Evolutionary conservation across 345 rosid species (phyloP).

Genomic region (Mallotus nudiflorus): DNA sequence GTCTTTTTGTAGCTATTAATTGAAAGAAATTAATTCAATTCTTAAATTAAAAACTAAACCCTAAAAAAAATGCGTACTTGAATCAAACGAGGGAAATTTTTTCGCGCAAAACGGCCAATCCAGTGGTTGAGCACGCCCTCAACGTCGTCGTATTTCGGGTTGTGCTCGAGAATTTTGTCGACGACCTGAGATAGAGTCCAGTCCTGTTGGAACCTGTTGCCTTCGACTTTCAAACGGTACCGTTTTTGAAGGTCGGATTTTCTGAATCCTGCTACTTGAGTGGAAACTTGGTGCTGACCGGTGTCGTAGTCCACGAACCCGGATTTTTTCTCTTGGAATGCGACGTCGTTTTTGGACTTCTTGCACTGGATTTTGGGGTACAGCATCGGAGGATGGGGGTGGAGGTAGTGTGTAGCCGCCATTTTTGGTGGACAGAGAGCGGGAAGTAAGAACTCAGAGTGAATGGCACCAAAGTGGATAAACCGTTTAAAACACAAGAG

Average conservation of each 20-base stretch:
- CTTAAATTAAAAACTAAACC: neutral
- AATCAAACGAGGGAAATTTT: constrained; percentile 71
- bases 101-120: constrained; percentile 82
- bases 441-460: too few relatives aligned
- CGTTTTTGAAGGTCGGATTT: constrained; percentile 65
- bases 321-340: constrained; percentile 52
- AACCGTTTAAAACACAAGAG: too few relatives aligned
- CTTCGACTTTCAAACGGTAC: constrained; percentile 53
- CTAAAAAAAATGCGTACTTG: constrained; percentile 32
- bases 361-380: constrained; percentile 27
- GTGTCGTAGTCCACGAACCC: constrained; percentile 76
- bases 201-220: constrained; percentile 84
- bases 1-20: too few relatives aligned
- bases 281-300: constrained; percentile 62
- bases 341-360: constrained; percentile 33
- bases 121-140: constrained; percentile 71
- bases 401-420: constrained; percentile 18
- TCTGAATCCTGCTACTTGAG: constrained; percentile 59
- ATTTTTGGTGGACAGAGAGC: constrained; percentile 4
- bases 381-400: constrained; percentile 12
- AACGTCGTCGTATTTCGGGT: constrained; percentile 48
- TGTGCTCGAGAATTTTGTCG: constrained; percentile 51
- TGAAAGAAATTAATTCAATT: too few relatives aligned
- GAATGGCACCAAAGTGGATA: neutral
- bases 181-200: constrained; percentile 79